phyloP scores from a whole-genome alignment of 129 eudicot genomes.

The Cynara cardunculus region DNA sequence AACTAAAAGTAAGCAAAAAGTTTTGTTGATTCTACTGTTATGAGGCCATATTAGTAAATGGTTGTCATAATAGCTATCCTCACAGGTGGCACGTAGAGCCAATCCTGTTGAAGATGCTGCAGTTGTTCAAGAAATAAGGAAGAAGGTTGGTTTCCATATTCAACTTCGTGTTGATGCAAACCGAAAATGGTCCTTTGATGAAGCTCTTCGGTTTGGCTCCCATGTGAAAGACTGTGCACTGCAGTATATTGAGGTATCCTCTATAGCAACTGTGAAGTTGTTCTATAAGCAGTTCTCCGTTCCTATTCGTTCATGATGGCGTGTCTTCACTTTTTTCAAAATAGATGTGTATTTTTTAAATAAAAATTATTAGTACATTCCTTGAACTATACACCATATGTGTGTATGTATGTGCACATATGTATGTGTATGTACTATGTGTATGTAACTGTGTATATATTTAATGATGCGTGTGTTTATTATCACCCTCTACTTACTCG shows the following conservation, averaged over 20 bases:
- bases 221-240: conserved; percentile 57
- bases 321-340: neutral
- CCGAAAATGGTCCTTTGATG: conserved; percentile 68
- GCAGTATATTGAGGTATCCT: conserved; percentile 79
- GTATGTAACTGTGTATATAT: neutral
- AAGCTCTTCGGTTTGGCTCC: conserved; percentile 63
- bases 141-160: conserved; percentile 55
- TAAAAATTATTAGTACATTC: neutral
- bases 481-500: neutral
- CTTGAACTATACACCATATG: neutral
- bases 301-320: neutral
- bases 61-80: conserved; percentile 3
- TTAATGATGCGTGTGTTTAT: neutral
- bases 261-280: neutral
- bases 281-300: neutral
- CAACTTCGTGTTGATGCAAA: conserved; percentile 94
- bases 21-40: neutral
- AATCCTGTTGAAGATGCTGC: conserved; percentile 76
- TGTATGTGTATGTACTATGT: neutral
- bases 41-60: neutral
- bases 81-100: conserved; percentile 77
- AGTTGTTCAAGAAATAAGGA: conserved; percentile 74
- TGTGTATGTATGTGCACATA: neutral
- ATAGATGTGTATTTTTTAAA: neutral
- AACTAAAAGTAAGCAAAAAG: conserved; percentile 61